Evolutionary conservation across 805 yeast species (phyloP).

Genomic region (Schizosaccharomyces pombe): DNA sequence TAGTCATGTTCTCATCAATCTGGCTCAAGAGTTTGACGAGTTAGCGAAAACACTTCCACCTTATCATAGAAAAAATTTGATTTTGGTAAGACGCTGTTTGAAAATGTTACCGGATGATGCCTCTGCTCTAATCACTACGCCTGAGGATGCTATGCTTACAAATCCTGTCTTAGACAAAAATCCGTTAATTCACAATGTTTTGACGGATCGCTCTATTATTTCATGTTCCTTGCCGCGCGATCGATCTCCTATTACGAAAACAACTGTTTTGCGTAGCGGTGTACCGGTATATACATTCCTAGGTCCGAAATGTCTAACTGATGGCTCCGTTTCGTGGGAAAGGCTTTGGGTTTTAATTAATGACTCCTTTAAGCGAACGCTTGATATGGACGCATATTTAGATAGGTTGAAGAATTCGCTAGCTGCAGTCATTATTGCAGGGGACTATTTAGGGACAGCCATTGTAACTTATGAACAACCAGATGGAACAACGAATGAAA

Average conservation of each 20-base stretch:
- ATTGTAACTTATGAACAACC: slow-evolving; percentile 59
- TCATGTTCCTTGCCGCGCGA: slow-evolving; percentile 67
- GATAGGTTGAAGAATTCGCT: slow-evolving; percentile 38
- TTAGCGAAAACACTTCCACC: slow-evolving; percentile 32
- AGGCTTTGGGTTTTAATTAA: slow-evolving; percentile 42
- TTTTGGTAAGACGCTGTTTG: slow-evolving; percentile 21
- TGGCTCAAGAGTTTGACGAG: slow-evolving; percentile 55
- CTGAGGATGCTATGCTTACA: slow-evolving; percentile 36
- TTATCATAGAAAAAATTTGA: slow-evolving; percentile 45
- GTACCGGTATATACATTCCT: slow-evolving; percentile 25
- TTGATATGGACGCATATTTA: slow-evolving; percentile 47
- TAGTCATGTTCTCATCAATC: slow-evolving; percentile 68
- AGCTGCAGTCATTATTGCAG: slow-evolving; percentile 64
- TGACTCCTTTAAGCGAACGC: slow-evolving; percentile 47
- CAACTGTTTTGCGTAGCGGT: slow-evolving; percentile 61
- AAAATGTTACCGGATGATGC: slow-evolving; percentile 28
- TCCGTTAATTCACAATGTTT: slow-evolving; percentile 70
- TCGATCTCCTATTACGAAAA: slow-evolving; percentile 30
- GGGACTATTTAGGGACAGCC: slow-evolving; percentile 90
- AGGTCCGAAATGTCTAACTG: slow-evolving; percentile 9
- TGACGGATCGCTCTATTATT: slow-evolving; percentile 76
- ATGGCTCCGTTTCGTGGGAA: slow-evolving; percentile 25
- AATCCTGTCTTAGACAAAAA: slow-evolving; percentile 21
- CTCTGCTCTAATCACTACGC: slow-evolving; percentile 74
- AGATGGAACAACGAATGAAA: slow-evolving; percentile 14